phyloP scores from a whole-genome alignment of 148 eudicot species.

The Diospyros lotus region DNA sequence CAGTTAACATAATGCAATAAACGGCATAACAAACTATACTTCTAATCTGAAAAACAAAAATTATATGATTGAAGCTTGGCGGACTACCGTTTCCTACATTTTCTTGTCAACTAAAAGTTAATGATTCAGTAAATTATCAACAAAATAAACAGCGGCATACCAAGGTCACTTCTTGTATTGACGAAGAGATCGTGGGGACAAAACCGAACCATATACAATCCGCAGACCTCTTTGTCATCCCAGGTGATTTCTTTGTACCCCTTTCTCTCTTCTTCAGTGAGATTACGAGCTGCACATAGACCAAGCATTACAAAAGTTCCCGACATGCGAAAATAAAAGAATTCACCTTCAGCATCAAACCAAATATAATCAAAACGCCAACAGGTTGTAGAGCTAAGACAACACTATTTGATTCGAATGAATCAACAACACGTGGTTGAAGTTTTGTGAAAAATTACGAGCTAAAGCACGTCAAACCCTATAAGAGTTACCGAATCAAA shows the following conservation, averaged over 20 bases:
- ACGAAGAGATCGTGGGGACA: slow-evolving; percentile 97
- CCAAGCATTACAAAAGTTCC: background rate
- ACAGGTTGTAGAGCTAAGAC: background rate
- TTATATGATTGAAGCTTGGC: background rate
- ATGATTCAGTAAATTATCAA: background rate
- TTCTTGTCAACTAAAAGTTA: background rate
- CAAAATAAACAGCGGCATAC: slow-evolving; percentile 29
- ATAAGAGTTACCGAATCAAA: background rate
- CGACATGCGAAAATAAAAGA: background rate
- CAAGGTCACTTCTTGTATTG: slow-evolving; percentile 94
- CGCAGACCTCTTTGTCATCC: slow-evolving; percentile 95
- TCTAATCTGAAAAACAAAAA: background rate
- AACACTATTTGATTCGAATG: background rate
- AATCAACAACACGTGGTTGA: background rate
- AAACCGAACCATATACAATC: slow-evolving; percentile 86
- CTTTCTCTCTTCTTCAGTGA: slow-evolving; percentile 92
- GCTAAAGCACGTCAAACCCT: background rate
- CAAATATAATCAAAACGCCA: background rate
- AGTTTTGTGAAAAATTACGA: no score
- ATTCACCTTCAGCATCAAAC: background rate
- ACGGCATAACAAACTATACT: background rate
- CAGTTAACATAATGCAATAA: background rate
- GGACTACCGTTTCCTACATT: background rate
- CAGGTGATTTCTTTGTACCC: slow-evolving; percentile 79
- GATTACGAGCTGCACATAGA: slow-evolving; percentile 60